A percentile compares a stretch with the other conserved stretches of the same genome.
These are phyloP conservation scores for Nicotiana attenuata DNA, from an alignment of 257 asterid species.

Conservation along the genomic window DNA sequence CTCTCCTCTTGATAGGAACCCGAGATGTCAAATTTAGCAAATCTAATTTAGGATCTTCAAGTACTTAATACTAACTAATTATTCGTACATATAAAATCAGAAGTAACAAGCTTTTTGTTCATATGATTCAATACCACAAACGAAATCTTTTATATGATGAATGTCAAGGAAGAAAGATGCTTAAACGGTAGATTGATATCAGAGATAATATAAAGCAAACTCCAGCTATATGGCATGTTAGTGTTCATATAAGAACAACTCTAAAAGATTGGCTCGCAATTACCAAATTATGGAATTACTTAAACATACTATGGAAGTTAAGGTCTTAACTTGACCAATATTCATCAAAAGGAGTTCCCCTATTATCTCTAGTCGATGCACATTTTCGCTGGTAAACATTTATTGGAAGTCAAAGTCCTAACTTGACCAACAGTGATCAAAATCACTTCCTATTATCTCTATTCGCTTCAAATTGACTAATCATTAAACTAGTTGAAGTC, in stretches of 20 bases:
- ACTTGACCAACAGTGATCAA: neutral
- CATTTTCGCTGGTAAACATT: neutral
- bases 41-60: neutral
- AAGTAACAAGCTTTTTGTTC: neutral
- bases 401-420: neutral
- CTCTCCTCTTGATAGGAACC: neutral
- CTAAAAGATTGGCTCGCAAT: neutral
- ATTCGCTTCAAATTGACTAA: neutral
- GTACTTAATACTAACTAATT: neutral
- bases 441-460: neutral
- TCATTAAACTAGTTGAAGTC: neutral
- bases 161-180: neutral
- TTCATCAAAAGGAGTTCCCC: neutral
- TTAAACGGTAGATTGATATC: neutral
- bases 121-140: neutral
- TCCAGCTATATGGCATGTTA: neutral
- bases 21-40: neutral
- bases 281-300: neutral
- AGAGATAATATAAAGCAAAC: neutral
- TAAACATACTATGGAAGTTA: neutral
- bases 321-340: neutral
- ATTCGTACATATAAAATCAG: neutral
- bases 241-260: neutral
- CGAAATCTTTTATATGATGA: neutral
- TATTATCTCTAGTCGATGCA: neutral